Evolutionary conservation across 169 alveolate species (phyloP).

Genomic region (Cryptosporidium meleagridis): DNA sequence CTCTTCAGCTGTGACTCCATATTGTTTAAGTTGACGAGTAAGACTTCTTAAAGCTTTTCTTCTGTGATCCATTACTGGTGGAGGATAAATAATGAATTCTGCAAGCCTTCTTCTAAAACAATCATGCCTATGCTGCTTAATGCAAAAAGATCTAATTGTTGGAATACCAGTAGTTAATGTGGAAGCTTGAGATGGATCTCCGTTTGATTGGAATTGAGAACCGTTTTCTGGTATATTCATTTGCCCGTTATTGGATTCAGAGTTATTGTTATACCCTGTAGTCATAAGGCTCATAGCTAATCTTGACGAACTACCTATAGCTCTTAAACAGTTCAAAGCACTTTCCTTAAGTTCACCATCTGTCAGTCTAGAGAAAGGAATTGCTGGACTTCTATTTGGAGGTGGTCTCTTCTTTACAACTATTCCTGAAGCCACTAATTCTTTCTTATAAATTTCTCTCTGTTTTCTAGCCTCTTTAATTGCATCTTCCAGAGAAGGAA

Average conservation of each 20-base stretch:
- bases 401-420: slow-evolving; percentile 55
- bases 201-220: not conserved
- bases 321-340: slow-evolving; percentile 32
- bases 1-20: slow-evolving; percentile 68
- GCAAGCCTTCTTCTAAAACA: slow-evolving; percentile 55
- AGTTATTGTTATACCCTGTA: not conserved
- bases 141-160: slow-evolving; percentile 21
- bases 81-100: slow-evolving; percentile 56
- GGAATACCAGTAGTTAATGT: not conserved
- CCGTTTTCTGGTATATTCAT: not conserved
- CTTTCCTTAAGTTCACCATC: slow-evolving; percentile 35
- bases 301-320: slow-evolving; percentile 27
- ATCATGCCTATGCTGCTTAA: slow-evolving; percentile 56
- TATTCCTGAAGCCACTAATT: slow-evolving; percentile 47
- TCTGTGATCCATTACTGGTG: slow-evolving; percentile 56
- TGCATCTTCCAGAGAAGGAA: slow-evolving; percentile 67
- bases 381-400: slow-evolving; percentile 39
- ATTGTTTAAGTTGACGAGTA: slow-evolving; percentile 36
- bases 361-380: slow-evolving; percentile 36
- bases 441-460: slow-evolving; percentile 47
- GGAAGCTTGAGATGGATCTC: not conserved
- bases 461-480: slow-evolving; percentile 69
- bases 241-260: not conserved
- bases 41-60: slow-evolving; percentile 37
- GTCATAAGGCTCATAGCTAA: slow-evolving; percentile 16